Percentiles rank a stretch among this genome's conserved stretches.
These are phyloP conservation scores for Cadophora sp. DNA, from an alignment of 2,329 filamentous ascomycete species.

Conservation along the genomic window DNA sequence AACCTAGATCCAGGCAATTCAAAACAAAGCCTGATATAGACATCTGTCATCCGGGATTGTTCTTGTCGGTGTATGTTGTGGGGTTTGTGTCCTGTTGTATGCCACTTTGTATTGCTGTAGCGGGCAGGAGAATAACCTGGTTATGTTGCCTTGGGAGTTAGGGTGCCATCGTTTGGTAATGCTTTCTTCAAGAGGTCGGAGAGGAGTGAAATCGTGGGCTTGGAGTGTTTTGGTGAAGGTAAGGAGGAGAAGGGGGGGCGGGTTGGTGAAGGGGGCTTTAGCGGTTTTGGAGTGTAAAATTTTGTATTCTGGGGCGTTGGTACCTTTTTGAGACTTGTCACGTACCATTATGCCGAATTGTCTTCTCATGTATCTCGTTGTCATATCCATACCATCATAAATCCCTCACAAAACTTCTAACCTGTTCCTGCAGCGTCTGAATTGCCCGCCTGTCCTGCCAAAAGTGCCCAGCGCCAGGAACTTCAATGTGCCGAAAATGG, in stretches of 20 bases:
- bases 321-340: neutral
- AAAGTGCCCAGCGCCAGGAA: slow-evolving; percentile 59
- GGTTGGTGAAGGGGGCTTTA: neutral
- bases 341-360: neutral
- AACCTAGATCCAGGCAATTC: neutral
- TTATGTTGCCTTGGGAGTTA: neutral
- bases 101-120: neutral
- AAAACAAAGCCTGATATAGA: neutral
- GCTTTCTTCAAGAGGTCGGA: neutral
- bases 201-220: neutral
- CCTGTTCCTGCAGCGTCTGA: slow-evolving; percentile 32
- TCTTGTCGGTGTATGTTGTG: neutral
- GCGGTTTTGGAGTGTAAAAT: neutral
- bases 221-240: neutral
- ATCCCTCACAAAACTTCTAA: slow-evolving; percentile 32
- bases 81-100: neutral
- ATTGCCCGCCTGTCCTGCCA: slow-evolving; percentile 48
- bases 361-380: neutral
- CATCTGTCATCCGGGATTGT: neutral
- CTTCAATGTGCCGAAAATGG: slow-evolving; percentile 50
- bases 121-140: neutral
- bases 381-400: slow-evolving; percentile 19
- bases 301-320: neutral
- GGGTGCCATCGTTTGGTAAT: neutral
- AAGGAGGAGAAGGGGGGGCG: neutral